Evolutionary conservation across 108 stramenopile species (phyloP).

Genomic region (Cyclotella atomus): DNA sequence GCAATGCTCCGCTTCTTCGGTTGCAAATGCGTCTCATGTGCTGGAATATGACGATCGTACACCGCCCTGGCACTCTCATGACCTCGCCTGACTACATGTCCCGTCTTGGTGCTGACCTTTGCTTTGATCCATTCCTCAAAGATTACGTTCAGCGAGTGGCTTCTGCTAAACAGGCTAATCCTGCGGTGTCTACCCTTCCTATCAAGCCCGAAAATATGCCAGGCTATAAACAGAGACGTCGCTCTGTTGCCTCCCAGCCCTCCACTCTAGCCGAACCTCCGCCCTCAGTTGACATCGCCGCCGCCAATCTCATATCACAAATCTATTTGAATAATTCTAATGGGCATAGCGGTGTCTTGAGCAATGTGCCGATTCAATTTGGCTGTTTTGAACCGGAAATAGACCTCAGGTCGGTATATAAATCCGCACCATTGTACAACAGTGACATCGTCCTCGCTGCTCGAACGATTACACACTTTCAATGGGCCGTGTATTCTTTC

Average conservation of each 20-base stretch:
- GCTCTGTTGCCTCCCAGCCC: neutral
- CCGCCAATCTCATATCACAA: neutral
- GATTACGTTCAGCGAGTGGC: neutral
- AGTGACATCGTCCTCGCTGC: neutral
- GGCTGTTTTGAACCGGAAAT: neutral
- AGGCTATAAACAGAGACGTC: neutral
- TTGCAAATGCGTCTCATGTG: slow-evolving; percentile 11
- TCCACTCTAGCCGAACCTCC: neutral
- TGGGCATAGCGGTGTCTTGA: neutral
- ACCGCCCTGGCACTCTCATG: neutral
- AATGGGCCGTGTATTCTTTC: slow-evolving; percentile 16
- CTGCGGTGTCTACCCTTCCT: neutral
- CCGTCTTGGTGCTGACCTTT: neutral
- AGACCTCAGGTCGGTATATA: neutral
- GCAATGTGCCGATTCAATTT: neutral
- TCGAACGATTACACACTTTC: neutral
- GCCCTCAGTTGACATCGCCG: neutral
- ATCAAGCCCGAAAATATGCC: neutral
- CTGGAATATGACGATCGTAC: slow-evolving; percentile 14
- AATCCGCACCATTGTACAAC: neutral
- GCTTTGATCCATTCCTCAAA: slow-evolving; percentile 6
- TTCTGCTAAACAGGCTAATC: neutral
- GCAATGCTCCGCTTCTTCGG: neutral
- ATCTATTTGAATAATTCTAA: neutral
- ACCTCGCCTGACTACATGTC: neutral